Conservation (phyloP, 2,329 filamentous ascomycete species). For the Colletotrichum somersetense region DNA sequence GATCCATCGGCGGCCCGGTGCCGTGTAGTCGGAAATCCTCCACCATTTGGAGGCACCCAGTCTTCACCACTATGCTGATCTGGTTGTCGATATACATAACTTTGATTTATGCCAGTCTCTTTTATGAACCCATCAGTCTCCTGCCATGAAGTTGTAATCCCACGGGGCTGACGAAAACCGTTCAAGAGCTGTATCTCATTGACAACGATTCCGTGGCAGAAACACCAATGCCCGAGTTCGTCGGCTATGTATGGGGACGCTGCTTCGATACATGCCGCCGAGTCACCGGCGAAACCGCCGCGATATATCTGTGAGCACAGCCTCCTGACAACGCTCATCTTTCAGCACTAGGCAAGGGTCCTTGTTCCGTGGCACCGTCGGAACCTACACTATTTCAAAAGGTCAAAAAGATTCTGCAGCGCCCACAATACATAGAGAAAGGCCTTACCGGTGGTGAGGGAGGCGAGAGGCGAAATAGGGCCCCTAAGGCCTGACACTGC, state of each 20-base stretch:
- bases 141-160: background rate
- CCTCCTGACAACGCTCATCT: background rate
- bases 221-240: background rate
- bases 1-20: slow-evolving; percentile 16
- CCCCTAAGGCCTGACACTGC: background rate
- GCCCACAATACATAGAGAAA: background rate
- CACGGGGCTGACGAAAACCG: background rate
- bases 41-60: slow-evolving; percentile 6
- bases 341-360: background rate
- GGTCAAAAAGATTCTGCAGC: background rate
- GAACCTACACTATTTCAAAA: background rate
- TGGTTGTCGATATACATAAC: slow-evolving; percentile 1
- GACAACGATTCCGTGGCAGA: background rate
- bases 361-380: background rate
- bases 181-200: background rate
- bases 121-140: background rate
- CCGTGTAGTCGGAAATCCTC: slow-evolving; percentile 25
- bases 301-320: background rate
- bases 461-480: slow-evolving; percentile 6
- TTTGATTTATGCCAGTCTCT: background rate
- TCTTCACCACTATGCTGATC: slow-evolving; percentile 9
- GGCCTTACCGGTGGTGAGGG: background rate
- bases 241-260: background rate
- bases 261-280: background rate
- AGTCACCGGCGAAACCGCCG: background rate